phyloP scores from a whole-genome alignment of 2,329 filamentous ascomycete species.

The Orbilia oligospora region DNA sequence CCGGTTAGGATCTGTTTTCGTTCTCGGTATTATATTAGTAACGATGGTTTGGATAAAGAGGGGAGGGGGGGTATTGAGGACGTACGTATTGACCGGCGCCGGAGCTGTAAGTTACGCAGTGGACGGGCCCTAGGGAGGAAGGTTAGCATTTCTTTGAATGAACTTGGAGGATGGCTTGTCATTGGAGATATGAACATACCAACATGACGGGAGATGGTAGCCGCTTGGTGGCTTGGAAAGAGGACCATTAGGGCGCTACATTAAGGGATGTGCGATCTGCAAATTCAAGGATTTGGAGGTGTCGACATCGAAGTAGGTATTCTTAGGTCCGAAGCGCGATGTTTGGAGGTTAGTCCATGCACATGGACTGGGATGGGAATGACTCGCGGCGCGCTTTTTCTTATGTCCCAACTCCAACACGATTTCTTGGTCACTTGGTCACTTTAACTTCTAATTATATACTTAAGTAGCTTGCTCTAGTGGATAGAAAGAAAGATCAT shows the following conservation, averaged over 20 bases:
- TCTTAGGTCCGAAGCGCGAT: conserved; percentile 22
- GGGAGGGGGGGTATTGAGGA: not conserved
- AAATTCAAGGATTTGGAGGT: not conserved
- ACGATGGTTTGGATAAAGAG: conserved; percentile 19
- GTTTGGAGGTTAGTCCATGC: not conserved
- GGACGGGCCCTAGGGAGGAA: conserved; percentile 62
- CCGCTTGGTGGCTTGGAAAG: conserved; percentile 63
- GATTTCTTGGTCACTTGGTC: not conserved
- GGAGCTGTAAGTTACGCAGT: conserved; percentile 64
- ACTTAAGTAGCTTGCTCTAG: too few species aligned
- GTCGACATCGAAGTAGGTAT: not conserved
- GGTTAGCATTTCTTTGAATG: conserved; percentile 1
- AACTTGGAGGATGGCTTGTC: not conserved
- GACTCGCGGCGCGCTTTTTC: conserved; percentile 1
- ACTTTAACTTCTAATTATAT: not conserved
- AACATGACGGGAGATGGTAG: conserved; percentile 62
- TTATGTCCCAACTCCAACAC: conserved; percentile 2
- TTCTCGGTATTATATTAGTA: conserved; percentile 18
- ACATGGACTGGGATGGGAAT: not conserved
- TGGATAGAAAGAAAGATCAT: not conserved
- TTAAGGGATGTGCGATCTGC: conserved; percentile 27
- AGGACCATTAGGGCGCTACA: conserved; percentile 58
- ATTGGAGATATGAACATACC: conserved; percentile 45
- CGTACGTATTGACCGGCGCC: conserved; percentile 64
- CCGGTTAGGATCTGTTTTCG: conserved; percentile 63